Evolutionary conservation across 345 rosid genomes (phyloP), one percentile per base, ranked within the genome.

Genomic region (Eucalyptus tenuipes): DNA sequence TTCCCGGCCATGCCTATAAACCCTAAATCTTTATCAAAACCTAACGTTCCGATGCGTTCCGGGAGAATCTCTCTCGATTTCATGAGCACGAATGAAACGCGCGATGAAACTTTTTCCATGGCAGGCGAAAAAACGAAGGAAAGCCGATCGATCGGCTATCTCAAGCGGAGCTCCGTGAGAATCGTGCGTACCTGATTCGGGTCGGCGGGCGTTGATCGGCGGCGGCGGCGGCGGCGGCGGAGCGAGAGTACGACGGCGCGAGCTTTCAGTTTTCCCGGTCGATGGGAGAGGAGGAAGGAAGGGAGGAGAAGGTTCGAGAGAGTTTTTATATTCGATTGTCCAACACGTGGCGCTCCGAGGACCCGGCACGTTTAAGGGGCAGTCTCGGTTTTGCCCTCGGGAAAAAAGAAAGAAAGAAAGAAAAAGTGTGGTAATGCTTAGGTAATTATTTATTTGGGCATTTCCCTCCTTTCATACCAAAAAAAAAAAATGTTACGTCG

Each of bases 391-490:
- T 37, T 37, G 25, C 6, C 1, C 81, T 37, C 45, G 27, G 45
- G 45, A 3, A 10, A 17, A 5, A 3, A 10, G 9, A 5, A 11
- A 22, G 8, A 8, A 0, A 20, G 22, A 22, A 55, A 55, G 3
- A 22, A 55, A 55, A 55, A 55, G 29, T 55, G 0, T 13, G 33
- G 8, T 27, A 59, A 29, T 14, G 75, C 75, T 15, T 15, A 15
- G 16, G 40, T 8, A 66, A n/a, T 61, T 55, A 10, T 24, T 0
- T 59, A 25, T 59, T 59, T 25, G 68, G 68, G 68, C 68, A 27
- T 59, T 59, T 59, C 31, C 15, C 31, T 27, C 68, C 68, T 27
- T 59, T 59, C 31, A 13, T 12, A 27, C 31, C 68, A 25, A 8
- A 53, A 11, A 64, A 64, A 14, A 64, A 7, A n/a, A 64, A n/a